Evolutionary conservation across 805 yeast genomes (phyloP), one percentile per base, ranked within the genome.

Genomic region (Saccharomycopsis malanga): DNA sequence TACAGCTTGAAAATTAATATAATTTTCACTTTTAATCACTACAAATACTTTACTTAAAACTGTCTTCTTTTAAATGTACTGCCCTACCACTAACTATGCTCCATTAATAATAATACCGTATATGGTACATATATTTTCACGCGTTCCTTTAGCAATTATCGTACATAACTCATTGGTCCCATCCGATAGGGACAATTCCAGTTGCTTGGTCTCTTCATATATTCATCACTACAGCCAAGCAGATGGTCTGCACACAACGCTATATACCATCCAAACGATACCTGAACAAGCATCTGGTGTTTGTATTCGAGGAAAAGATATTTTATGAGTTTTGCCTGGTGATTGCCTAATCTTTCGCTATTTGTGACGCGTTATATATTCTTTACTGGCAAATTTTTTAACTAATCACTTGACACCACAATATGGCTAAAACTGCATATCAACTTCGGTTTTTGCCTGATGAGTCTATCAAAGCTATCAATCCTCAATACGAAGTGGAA

Each of bases 401-500:
- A 27, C 30, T 27, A 12, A 9, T 12, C 30, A 9, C 30, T 12
- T 27, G n/a, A n/a, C 30, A 5, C 24, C 18, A 6, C 6, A 34
- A 6, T 29, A 48, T 48, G 52, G 52, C 52, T 5, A 48, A 48
- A 24, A 24, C 48, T 6, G 22, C 52, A 12, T 48, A 48, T 24
- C 45, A 48, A 23, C 39, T 48, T n/a, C 21, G 34, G 36, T 34
- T 32, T 21, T 25, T 50, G 7, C 45, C 48, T 7, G 45, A 48
- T 10, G 23, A 20, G 9, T 9, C 30, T n/a, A 46, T 50, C 21
- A 47, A 38, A 41, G 34, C 42, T 7, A 43, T 48, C 22, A 9
- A 22, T 17, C 48, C 53, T 12, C 34, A 44, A 9, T 50, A 47
- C 29, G n/a, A 40, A 12, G 45, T 56, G 18, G 54, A 57, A 6